Evolutionary conservation across 352 stramenopile species (phyloP), one percentile per base, ranked within the genome.

Genomic region (Phytopythium sindhum): DNA sequence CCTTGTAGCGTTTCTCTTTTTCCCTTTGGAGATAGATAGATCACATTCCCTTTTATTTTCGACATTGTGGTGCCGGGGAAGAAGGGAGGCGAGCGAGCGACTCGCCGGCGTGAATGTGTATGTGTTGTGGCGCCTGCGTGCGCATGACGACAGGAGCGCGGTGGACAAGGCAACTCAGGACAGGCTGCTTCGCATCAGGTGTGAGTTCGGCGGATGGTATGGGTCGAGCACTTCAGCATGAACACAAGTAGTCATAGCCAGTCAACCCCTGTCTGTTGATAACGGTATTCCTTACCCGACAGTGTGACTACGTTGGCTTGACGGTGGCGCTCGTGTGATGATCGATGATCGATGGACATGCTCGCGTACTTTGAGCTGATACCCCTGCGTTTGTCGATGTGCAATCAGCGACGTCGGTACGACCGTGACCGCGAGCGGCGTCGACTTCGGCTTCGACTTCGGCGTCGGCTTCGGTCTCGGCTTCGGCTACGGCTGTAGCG

Each of bases 401-500:
- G 21, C 31, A 42, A 57, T 74, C 64, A 75, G 37, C 66, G 63
- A 31, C 70, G 50, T 0, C 67, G 63, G 31, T 64, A 42, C 10
- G 74, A 83, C 8, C 54, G 64, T 21, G 62, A 69, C 48, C 69
- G 64, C 15, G 54, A 64, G 26, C 63, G 69, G 29, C 47, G 45
- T 29, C 50, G 64, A 26, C 57, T 67, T 41, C 66, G 45, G 21
- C 63, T 65, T 10, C 60, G 63, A 23, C 55, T 66, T 15, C 53
- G 53, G 26, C 64, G 47, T 14, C 58, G 51, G 37, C 64, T 52
- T 19, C 58, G 51, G 37, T 58, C 55, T 2, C 65, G 64, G 53
- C 66, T 69, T 2, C 68, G 55, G 41, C 75, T 80, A 2, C 75
- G 68, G 55, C 69, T 77, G 51, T 57, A 33, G 24, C 63, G 64